Evolutionary conservation across 345 rosid genomes (phyloP), one percentile per base, ranked within the genome.

Genomic region (Eucalyptus caleyi): DNA sequence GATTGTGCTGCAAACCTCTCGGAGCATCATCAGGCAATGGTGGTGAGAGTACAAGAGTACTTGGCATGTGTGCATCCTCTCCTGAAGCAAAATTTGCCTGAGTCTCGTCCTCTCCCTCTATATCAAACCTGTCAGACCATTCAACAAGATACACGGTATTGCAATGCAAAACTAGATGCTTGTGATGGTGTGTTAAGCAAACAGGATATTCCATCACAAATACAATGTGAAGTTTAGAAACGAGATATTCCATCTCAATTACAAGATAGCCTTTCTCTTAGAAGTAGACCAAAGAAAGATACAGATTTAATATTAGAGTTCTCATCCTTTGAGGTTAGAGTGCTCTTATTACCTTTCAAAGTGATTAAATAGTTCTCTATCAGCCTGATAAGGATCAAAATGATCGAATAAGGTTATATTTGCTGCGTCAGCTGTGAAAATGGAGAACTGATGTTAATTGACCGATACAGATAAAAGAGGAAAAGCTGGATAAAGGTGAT

Each of bases 381-480:
- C 89, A 21, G 93, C 72, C 93, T 95, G 96, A 89, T 69, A 94
- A 32, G 93, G 92, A 92, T 94, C 95, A 91, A 93, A 94, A 89
- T 88, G 92, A 86, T 96, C 99, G 42, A 86, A 89, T 89, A 97
- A 91, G 86, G 97, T 98, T 91, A 98, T 97, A 86, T 96, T 93
- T 1, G 93, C 96, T 26, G 93, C 95, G 92, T 94, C 95, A 91
- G 94, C 99, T 98, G 97, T 86, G 77, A 87, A n/a, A 62, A 72
- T 59, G 27, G 77, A 88, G 88, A 83, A 69, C 77, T 23, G 83
- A 87, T 81, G 69, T 60, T 90, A 88, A 93, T 88, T 49, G 67
- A 72, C 37, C 6, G 32, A 53, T 87, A 45, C 45, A 37, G 47
- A 77, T 77, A 21, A 10, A 72, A 72, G 85, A 21, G 47, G 47